Evolutionary conservation across 1,139 yeast genomes (phyloP).

Genomic region (Saccharomycopsis hybrid): DNA sequence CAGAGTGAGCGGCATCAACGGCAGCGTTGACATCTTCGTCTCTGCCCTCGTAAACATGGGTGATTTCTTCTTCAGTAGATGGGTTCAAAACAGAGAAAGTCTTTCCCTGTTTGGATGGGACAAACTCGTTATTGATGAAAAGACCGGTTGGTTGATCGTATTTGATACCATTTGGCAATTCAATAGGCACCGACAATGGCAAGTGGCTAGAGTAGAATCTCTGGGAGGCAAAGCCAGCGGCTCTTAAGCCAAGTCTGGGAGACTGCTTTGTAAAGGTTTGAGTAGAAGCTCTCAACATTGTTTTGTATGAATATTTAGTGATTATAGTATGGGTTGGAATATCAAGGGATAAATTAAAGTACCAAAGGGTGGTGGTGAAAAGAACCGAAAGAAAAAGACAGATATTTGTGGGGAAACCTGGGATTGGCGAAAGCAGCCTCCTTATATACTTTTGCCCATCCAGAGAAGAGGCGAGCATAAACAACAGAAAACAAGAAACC

Average conservation of each 20-base stretch:
- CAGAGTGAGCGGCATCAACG: conserved; percentile 49
- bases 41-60: conserved; percentile 48
- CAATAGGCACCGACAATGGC: conserved; percentile 44
- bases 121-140: conserved; percentile 57
- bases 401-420: no score
- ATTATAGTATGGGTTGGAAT: neutral
- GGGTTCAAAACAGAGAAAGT: conserved; percentile 51
- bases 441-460: no score
- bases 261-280: neutral
- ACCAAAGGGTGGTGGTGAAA: no score
- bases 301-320: neutral
- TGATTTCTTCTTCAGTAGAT: conserved; percentile 49
- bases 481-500: no score
- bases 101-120: conserved; percentile 41
- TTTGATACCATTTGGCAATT: conserved; percentile 55
- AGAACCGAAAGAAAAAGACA: no score
- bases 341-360: neutral
- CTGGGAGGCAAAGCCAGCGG: conserved; percentile 7
- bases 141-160: conserved; percentile 63
- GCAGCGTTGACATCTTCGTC: conserved; percentile 54
- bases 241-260: neutral
- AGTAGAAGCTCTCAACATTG: conserved; percentile 15
- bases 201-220: conserved; percentile 23
- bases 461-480: no score
- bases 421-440: no score